Base-by-base conservation (phyloP, 2,329 filamentous ascomycete species). In the Epichloe gansuensis region DNA sequence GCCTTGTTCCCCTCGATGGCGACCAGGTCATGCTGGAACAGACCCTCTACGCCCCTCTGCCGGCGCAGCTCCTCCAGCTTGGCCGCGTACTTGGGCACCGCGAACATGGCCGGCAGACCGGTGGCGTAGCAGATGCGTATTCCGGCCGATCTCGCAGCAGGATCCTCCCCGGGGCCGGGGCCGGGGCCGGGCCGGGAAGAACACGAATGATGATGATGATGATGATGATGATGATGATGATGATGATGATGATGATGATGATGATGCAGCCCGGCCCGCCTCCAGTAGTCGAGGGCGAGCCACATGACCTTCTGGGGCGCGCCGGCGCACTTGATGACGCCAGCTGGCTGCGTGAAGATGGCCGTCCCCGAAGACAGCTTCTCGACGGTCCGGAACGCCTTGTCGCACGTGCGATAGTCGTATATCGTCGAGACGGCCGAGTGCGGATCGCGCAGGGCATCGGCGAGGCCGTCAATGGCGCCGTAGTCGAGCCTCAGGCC, bases 281-380 rank as follows among this genome's bases (percentile, higher is more conserved):
- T 78, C 79, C 79, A 82, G 63, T 78, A 65, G 60, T 82, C 77
- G 43, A 81, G 65, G 1, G 79, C 79, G 15, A 82, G 71, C 79
- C 79, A 82, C 76, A 82, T 76, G 60, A 75, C 68, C 66, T 82
- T 82, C 57, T 82, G 79, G 11, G 79, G 79, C 2, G 78, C 79
- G 44, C 79, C 79, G 2, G 79, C 79, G 56, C 79, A 82, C 65
- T 82, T 82, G 65, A 82, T 70, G 5, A 74, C 68, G 45, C 79
- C 78, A 0, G 75, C 70, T 2, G 79, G 79, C 56, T 81, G 78
- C 1, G 78, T 81, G 67, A 82, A 82, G 57, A 82, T 72, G 39
- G 79, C 79, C 4, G 61, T 66, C 3, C 79, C 79, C 53, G 71
- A 69, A 7, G 69, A 59, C 28, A 81, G 67, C 23, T 66, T 71